Base-by-base conservation (phyloP, 2,329 filamentous ascomycete species). In the Aspergillus glaucus region DNA sequence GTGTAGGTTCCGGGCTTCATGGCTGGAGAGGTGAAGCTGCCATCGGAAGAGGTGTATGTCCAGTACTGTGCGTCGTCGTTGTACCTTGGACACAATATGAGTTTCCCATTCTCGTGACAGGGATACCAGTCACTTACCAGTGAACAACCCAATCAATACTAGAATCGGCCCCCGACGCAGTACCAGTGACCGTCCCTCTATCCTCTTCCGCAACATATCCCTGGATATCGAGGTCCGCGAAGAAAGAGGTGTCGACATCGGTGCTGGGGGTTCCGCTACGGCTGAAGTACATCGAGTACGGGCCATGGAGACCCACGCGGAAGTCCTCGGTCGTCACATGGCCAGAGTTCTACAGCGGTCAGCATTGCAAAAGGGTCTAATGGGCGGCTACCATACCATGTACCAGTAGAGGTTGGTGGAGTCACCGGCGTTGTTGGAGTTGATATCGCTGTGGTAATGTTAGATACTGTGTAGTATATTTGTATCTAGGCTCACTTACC, bases 1-100 rank as follows among this genome's bases (percentile, higher is more conserved):
- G 79, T 84, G 67, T 86, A 86, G 0, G 79, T 83, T 26, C 83
- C 82, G 0, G 82, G 79, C 58, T 82, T 83, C 82, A 86, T 86
- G 48, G 75, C 69, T 0, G 82, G 83, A 0, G 81, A 84, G 2
- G 76, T 83, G 65, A 83, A 87, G 10, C 70, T 70, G 8, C 82
- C 81, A 41, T 65, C 70, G 19, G 74, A 74, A 7, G 71, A 71
- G 17, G 80, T 77, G 50, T 79, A 79, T 5, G 75, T 68, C 82
- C 83, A 87, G 71, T 86, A 86, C 60, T 86, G 84, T 0, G 80
- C 79, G 5, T 71, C 70, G 26, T 62, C 62, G 63, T 86, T 86
- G 66, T 78, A 80, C 60, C 59, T 62, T 12, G 36, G 4, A 30
- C 10, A 12, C 26, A 30, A 30, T 30, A 3, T 12, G 10, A 30